Evolutionary conservation across 2,329 filamentous ascomycete species (phyloP).

Genomic region (Colletotrichum horii): DNA sequence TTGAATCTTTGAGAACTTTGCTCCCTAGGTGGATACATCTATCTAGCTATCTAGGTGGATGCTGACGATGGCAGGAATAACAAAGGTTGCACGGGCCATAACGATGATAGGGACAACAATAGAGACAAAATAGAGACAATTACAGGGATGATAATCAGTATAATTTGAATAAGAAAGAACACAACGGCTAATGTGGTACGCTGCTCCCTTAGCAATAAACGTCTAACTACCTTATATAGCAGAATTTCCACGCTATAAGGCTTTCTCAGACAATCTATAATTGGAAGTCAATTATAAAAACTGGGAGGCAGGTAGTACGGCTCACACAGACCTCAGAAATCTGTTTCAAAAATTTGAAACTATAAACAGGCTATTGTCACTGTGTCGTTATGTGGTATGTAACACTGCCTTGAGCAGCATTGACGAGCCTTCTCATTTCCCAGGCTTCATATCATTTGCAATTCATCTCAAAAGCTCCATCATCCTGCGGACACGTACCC

Average conservation of each 20-base stretch:
- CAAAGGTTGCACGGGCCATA: fast-evolving
- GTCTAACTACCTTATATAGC: neutral
- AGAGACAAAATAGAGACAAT: neutral
- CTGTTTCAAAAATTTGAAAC: too few relatives aligned
- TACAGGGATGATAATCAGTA: fast-evolving
- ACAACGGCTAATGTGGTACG: neutral
- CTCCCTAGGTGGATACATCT: neutral
- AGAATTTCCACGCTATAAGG: neutral
- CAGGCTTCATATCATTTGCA: neutral
- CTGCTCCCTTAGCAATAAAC: neutral
- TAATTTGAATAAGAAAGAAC: neutral
- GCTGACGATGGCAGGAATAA: neutral
- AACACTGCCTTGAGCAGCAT: neutral
- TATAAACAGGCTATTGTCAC: too few relatives aligned
- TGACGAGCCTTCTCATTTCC: neutral
- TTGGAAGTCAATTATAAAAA: neutral
- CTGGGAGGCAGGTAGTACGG: neutral
- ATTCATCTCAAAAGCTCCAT: neutral
- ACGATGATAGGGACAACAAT: neutral
- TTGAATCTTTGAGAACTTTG: neutral
- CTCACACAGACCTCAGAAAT: neutral
- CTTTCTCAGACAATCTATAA: neutral
- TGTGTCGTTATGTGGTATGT: neutral
- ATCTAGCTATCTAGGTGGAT: neutral
- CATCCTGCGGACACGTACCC: fast-evolving